Conservation (phyloP, 805 yeast species). For the Candida hungchunana region DNA sequence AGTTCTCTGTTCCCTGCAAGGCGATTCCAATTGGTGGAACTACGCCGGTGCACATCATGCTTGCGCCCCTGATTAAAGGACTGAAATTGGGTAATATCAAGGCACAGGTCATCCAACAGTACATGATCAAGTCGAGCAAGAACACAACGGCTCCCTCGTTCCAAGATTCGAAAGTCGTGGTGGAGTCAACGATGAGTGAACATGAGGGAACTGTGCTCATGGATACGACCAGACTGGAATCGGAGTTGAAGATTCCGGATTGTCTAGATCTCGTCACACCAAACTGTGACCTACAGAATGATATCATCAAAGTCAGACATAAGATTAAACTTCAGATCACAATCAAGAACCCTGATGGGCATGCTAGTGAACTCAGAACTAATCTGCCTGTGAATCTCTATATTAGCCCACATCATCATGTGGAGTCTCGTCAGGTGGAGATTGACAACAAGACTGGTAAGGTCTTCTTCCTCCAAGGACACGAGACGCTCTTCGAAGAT, state of each 20-base stretch:
- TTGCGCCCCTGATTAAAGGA: conserved; percentile 79
- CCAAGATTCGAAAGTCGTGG: conserved; percentile 52
- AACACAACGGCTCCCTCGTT: conserved; percentile 48
- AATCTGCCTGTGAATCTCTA: conserved; percentile 71
- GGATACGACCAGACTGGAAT: conserved; percentile 61
- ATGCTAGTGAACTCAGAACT: conserved; percentile 80
- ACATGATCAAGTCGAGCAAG: conserved; percentile 46
- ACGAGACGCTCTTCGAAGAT: conserved; percentile 27
- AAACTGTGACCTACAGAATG: conserved; percentile 64
- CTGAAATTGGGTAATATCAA: conserved; percentile 62
- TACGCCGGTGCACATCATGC: conserved; percentile 58
- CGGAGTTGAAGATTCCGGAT: conserved; percentile 59
- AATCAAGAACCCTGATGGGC: conserved; percentile 71
- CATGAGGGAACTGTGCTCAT: conserved; percentile 39
- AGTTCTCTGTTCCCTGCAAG: conserved; percentile 77
- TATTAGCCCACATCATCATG: conserved; percentile 67
- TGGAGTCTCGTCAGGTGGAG: conserved; percentile 36
- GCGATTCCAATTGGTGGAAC: conserved; percentile 82
- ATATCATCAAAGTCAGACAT: conserved; percentile 69
- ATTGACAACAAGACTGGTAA: conserved; percentile 35
- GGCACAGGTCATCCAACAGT: conserved; percentile 61
- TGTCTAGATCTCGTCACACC: conserved; percentile 70
- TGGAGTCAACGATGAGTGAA: conserved; percentile 42
- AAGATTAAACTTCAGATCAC: conserved; percentile 70
- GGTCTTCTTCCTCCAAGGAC: conserved; percentile 34